Evolutionary conservation across 768 basidiomycete genomes (phyloP).

Genomic region (Rhodotorula diobovata): DNA sequence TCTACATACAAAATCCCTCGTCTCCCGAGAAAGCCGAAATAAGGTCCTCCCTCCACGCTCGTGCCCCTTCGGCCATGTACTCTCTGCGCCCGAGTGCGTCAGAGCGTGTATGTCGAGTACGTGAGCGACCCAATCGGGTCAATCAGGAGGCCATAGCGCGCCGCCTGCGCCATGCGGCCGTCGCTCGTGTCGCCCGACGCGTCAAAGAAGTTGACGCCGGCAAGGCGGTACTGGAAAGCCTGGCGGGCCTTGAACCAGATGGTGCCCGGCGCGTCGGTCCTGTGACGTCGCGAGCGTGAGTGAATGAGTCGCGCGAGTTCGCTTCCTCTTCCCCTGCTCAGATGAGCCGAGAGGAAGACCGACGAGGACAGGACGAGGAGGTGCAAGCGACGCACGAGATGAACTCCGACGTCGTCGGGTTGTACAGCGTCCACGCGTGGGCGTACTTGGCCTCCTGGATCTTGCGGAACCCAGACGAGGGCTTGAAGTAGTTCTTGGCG

Average conservation of each 20-base stretch:
- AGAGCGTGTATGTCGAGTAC: neutral
- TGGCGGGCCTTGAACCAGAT: slow-evolving; percentile 4
- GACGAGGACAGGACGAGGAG: neutral
- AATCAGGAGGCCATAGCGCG: slow-evolving; percentile 4
- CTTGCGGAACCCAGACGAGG: slow-evolving; percentile 4
- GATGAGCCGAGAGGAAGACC: neutral
- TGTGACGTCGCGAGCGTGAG: neutral
- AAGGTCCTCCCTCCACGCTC: too few relatives aligned
- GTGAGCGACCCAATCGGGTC: neutral
- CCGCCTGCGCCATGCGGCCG: neutral
- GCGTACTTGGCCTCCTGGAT: neutral
- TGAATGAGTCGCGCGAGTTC: neutral
- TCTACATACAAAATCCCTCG: too few relatives aligned
- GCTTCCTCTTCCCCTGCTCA: too few relatives aligned
- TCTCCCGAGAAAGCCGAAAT: too few relatives aligned
- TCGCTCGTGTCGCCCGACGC: slow-evolving; percentile 13
- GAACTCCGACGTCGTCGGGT: slow-evolving; percentile 8
- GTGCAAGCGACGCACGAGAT: slow-evolving; percentile 1
- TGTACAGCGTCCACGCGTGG: slow-evolving; percentile 6
- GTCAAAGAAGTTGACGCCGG: slow-evolving; percentile 17
- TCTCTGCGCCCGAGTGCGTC: neutral
- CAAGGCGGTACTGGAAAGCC: slow-evolving; percentile 7
- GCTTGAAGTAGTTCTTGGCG: slow-evolving; percentile 3
- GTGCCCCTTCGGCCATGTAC: too few relatives aligned
- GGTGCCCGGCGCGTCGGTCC: slow-evolving; percentile 14